Conservation (phyloP, 2,329 filamentous ascomycete species). For the Aspergillus candidus region DNA sequence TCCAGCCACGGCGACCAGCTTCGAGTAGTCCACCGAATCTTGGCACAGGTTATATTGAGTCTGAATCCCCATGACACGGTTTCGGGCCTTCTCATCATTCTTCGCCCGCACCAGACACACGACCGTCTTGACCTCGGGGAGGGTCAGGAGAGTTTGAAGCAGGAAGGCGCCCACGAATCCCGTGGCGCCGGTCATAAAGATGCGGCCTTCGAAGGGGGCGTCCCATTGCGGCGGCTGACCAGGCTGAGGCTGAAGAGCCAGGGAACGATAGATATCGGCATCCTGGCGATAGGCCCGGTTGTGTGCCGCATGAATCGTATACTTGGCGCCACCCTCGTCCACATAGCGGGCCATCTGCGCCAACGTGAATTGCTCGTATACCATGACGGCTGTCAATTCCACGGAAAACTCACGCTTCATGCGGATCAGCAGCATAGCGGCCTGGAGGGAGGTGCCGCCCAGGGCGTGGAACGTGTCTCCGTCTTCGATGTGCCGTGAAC, state of each 20-base stretch:
- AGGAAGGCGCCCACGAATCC: constrained; percentile 79
- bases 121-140: constrained; percentile 47
- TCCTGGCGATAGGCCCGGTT: neutral
- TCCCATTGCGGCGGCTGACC: constrained; percentile 1
- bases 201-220: constrained; percentile 2
- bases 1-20: constrained; percentile 38
- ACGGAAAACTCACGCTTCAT: too few species aligned
- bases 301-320: neutral
- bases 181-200: constrained; percentile 66
- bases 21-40: neutral
- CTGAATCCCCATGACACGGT: constrained; percentile 42
- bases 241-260: neutral
- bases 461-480: constrained; percentile 6
- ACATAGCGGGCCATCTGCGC: too few species aligned
- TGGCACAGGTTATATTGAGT: constrained; percentile 38
- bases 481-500: neutral
- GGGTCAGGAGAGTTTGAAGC: constrained; percentile 60
- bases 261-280: neutral
- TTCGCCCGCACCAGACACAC: constrained; percentile 66
- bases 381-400: too few species aligned
- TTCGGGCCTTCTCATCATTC: constrained; percentile 30
- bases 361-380: too few species aligned
- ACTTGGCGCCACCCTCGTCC: neutral
- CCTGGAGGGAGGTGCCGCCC: constrained; percentile 8
- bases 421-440: neutral